A percentile compares a stretch with the other conserved stretches of the same genome.
Evolutionary conservation across 164 flowering plant species (phyloP).

Genomic region (Stephania cephalantha): DNA sequence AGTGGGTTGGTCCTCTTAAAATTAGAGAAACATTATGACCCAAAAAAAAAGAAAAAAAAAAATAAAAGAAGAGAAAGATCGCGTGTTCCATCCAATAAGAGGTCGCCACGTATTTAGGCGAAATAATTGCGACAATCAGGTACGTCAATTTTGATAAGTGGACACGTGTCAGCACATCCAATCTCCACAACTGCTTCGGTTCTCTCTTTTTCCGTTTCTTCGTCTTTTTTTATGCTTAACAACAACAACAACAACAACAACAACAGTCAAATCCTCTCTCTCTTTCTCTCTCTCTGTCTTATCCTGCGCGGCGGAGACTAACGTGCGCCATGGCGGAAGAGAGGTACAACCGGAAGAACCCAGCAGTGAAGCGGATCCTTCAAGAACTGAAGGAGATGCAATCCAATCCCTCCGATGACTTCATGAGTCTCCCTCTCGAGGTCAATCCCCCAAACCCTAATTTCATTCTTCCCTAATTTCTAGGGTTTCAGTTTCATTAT

Average conservation of each 20-base stretch:
- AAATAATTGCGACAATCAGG: not conserved
- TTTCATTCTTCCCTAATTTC: not conserved
- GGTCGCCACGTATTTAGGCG: not conserved
- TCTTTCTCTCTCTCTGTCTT: not conserved
- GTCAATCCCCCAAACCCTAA: slow-evolving; percentile 22
- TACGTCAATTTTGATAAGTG: not conserved
- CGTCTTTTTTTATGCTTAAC: not conserved
- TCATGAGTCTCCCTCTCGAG: slow-evolving; percentile 96
- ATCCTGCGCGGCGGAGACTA: not conserved
- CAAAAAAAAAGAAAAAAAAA: too few species aligned
- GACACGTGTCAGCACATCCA: not conserved
- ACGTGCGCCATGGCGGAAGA: slow-evolving; percentile 48
- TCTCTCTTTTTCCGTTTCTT: not conserved
- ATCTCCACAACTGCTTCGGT: not conserved
- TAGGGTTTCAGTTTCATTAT: not conserved
- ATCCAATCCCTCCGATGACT: slow-evolving; percentile 85
- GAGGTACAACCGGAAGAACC: slow-evolving; percentile 82
- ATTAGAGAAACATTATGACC: not conserved
- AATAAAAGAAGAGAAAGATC: not conserved
- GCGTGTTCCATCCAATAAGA: not conserved
- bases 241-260: too few species aligned
- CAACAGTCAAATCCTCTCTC: too few species aligned
- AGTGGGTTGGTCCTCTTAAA: too few species aligned
- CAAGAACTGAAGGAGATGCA: slow-evolving; percentile 99
- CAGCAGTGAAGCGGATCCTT: slow-evolving; percentile 91